Evolutionary conservation across 2,329 filamentous ascomycete species (phyloP), one percentile per base, ranked within the genome.

Genomic region (Colletotrichum echinochloae): DNA sequence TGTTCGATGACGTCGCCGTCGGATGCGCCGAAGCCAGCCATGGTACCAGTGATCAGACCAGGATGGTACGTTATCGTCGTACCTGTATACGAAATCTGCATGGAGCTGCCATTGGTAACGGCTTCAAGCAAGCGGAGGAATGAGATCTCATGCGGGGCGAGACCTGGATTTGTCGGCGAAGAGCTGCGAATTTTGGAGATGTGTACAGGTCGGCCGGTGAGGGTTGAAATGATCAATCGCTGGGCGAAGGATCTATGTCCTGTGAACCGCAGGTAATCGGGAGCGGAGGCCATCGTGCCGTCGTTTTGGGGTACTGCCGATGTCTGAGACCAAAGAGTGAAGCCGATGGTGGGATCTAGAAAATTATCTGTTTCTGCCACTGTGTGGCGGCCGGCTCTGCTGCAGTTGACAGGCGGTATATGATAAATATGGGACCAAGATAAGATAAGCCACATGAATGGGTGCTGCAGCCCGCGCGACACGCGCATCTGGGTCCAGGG

Each of bases 31-130:
- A 91, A 87, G 23, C 94, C 94, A 26, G 92, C 86, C 30, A 92
- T 90, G 56, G 91, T 92, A 72, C 96, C 96, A 0, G 94, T 96
- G 77, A 99, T 97, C 49, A 99, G 86, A 44, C 96, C 96, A 0
- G 96, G 96, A 74, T 93, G 92, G 83, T 97, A 99, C 46, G 95
- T 91, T 66, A 99, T 89, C 1, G 94, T 95, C 0, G 96, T 98
- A 78, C 96, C 96, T 1, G 94, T 98, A 83, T 97, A 96, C 14
- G 94, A 97, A 75, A 99, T 97, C 78, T 98, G 95, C 83, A 98
- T 94, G 66, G 92, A 91, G 68, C 93, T 93, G 82, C 96, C 96
- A 85, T 99, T 99, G 78, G 96, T 99, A 76, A 99, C 88, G 75
- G 94, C 89, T 81, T 98, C 96, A 78, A 99, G 91, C 23, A 99